Evolutionary conservation across 202 grass and related monocot species (phyloP).

Genomic region (Zoysia matrella): DNA sequence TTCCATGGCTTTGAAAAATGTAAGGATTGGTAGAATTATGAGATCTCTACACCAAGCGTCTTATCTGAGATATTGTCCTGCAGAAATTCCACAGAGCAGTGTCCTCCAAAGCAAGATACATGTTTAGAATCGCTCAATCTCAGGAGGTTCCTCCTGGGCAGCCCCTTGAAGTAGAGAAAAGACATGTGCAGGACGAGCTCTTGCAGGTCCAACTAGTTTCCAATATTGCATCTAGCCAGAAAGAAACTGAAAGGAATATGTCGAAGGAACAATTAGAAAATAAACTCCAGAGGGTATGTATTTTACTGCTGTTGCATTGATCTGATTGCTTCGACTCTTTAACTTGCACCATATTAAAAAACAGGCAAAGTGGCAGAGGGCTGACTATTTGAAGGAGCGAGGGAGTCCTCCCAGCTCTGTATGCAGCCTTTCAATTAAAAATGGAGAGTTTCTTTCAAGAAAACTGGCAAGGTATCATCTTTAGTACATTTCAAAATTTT

Average conservation of each 20-base stretch:
- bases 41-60: neutral
- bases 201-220: conserved; percentile 63
- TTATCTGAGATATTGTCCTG: conserved; percentile 29
- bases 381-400: conserved; percentile 76
- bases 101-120: conserved; percentile 78
- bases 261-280: conserved; percentile 79
- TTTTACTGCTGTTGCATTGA: conserved; percentile 23
- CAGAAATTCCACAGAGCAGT: conserved; percentile 89
- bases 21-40: neutral
- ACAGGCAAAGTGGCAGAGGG: conserved; percentile 79
- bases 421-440: conserved; percentile 48
- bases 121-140: conserved; percentile 55
- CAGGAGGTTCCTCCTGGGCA: conserved; percentile 80
- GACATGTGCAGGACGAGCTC: conserved; percentile 58
- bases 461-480: conserved; percentile 71
- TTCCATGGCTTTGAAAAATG: neutral
- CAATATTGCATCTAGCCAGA: conserved; percentile 60
- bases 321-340: conserved; percentile 20
- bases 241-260: conserved; percentile 74
- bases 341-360: conserved; percentile 19
- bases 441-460: conserved; percentile 84
- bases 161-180: conserved; percentile 75
- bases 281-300: conserved; percentile 72
- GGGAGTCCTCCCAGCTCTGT: conserved; percentile 52
- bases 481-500: neutral